Percentiles rank a stretch among this genome's conserved stretches.
Conservation (phyloP, 1,284 basidiomycete species). For the Thelephora terrestris region DNA sequence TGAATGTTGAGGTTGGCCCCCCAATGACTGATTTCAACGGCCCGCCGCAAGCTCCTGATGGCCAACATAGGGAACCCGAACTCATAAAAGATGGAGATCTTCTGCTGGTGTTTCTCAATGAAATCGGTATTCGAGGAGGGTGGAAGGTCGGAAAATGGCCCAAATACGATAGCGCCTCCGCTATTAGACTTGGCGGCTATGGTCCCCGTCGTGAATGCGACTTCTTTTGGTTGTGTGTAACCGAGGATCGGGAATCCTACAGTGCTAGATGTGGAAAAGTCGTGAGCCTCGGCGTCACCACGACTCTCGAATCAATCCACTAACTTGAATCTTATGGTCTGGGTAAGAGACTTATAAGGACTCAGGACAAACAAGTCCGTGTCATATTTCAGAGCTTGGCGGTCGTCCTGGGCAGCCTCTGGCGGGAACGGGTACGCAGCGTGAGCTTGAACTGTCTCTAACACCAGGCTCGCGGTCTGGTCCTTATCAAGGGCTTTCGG, state of each 20-base stretch:
- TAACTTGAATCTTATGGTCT: constrained; percentile 80
- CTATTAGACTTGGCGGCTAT: constrained; percentile 52
- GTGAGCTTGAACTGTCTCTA: constrained; percentile 71
- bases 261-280: too few relatives aligned
- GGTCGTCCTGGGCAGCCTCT: constrained; percentile 66
- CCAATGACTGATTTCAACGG: constrained; percentile 95
- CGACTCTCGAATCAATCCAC: constrained; percentile 15
- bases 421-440: constrained; percentile 68
- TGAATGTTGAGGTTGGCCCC: constrained; percentile 90
- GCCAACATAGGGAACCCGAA: constrained; percentile 75
- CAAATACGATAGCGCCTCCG: constrained; percentile 78
- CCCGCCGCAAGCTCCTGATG: constrained; percentile 61
- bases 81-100: constrained; percentile 70
- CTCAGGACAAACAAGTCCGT: constrained; percentile 72
- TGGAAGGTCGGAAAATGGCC: constrained; percentile 73
- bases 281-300: too few relatives aligned
- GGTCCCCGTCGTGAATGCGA: constrained; percentile 46
- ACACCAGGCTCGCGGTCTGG: constrained; percentile 60
- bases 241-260: constrained; percentile 41
- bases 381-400: constrained; percentile 71
- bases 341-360: constrained; percentile 73
- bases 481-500: constrained; percentile 40
- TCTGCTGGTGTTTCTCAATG: constrained; percentile 49
- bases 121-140: constrained; percentile 49
- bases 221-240: constrained; percentile 50